Conservation (phyloP, 2,329 filamentous ascomycete species). For the Tolypocladium pustulatum region DNA sequence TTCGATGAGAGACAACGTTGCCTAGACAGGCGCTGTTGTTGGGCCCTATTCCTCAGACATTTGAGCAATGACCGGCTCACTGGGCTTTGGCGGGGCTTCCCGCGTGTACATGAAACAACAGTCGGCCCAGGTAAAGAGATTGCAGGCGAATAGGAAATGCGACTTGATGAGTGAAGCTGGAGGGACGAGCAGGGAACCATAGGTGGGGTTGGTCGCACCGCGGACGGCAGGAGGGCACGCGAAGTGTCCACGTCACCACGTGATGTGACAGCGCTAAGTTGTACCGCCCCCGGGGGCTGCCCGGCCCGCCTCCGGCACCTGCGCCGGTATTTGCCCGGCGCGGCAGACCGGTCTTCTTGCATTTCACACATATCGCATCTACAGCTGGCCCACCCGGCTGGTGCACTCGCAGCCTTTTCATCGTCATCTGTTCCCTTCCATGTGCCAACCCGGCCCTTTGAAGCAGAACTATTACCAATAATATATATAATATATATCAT, state of each 20-base stretch:
- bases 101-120: background rate
- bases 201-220: background rate
- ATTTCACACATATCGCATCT: too few species aligned
- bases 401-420: too few species aligned
- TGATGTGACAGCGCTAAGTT: constrained; percentile 1
- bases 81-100: background rate
- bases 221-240: background rate
- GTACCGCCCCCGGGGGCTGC: too few species aligned
- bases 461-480: background rate
- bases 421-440: too few species aligned
- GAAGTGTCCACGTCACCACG: constrained; percentile 6
- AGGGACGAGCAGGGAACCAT: background rate
- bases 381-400: too few species aligned
- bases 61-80: background rate
- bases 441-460: background rate
- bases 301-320: too few species aligned
- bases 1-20: background rate
- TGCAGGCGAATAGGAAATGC: background rate
- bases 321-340: too few species aligned
- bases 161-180: background rate
- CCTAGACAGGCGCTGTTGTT: background rate
- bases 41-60: background rate
- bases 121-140: background rate
- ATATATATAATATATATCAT: background rate
- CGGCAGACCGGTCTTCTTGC: too few species aligned